A percentile compares a stretch with the other conserved stretches of the same genome.
phyloP scores from a whole-genome alignment of 2,329 filamentous ascomycete genomes.

The Phymatotrichopsis omnivora region DNA sequence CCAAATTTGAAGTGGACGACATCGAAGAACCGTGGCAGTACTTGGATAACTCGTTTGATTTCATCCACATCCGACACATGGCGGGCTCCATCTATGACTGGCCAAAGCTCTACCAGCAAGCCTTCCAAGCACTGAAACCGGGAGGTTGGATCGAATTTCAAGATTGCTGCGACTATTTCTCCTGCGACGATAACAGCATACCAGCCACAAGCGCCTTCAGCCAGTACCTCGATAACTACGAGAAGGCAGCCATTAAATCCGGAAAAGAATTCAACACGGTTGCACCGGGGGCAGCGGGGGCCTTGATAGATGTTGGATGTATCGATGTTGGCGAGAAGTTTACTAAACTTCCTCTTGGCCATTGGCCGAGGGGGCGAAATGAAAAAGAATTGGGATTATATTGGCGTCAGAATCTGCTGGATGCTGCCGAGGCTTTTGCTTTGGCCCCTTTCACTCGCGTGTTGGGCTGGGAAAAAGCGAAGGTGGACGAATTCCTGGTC shows the following conservation, averaged over 20 bases:
- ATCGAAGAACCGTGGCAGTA: conserved; percentile 27
- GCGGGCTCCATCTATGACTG: conserved; percentile 24
- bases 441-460: conserved; percentile 61
- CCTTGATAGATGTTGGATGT: conserved; percentile 68
- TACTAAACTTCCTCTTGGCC: conserved; percentile 61
- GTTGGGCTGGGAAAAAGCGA: conserved; percentile 48
- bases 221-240: background rate
- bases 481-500: conserved; percentile 54
- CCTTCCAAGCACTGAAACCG: conserved; percentile 19
- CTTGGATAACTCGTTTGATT: conserved; percentile 20
- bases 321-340: conserved; percentile 63
- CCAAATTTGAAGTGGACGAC: conserved; percentile 33
- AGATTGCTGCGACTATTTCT: no score
- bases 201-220: background rate
- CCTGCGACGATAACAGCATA: background rate
- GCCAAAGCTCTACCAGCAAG: conserved; percentile 21
- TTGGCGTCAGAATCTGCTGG: conserved; percentile 70
- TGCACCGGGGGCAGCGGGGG: no score
- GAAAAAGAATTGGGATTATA: conserved; percentile 63
- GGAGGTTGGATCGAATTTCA: conserved; percentile 25
- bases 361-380: conserved; percentile 56
- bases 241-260: no score
- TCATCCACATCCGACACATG: conserved; percentile 27
- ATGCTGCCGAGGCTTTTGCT: conserved; percentile 62
- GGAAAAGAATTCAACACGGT: no score